These are phyloP conservation scores for Yamadazyma triangularis DNA, from an alignment of 1,139 yeast species.

Conservation along the genomic window DNA sequence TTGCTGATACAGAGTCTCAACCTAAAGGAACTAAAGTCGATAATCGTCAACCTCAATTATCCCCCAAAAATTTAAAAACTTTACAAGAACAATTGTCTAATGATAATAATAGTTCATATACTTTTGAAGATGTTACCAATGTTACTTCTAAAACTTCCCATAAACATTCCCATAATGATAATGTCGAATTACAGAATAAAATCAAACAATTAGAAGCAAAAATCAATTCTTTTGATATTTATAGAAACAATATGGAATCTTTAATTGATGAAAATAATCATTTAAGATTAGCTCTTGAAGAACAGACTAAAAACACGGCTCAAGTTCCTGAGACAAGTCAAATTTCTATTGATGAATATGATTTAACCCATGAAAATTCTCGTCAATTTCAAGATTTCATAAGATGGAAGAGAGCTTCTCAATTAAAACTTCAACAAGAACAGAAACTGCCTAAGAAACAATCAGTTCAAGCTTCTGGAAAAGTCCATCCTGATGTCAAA, in stretches of 20 bases:
- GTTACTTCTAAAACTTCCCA: background rate
- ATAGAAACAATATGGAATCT: constrained; percentile 10
- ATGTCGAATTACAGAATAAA: constrained; percentile 5
- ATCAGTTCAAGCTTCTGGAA: constrained; percentile 6
- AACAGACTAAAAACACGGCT: constrained; percentile 1
- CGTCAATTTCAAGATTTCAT: constrained; percentile 15
- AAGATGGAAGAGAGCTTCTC: constrained; percentile 39
- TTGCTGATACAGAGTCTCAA: background rate
- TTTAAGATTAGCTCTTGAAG: constrained; percentile 6
- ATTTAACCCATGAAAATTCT: constrained; percentile 19
- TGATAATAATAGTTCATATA: constrained; percentile 22
- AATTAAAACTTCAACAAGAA: constrained; percentile 21
- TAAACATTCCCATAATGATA: constrained; percentile 9
- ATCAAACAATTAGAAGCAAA: constrained; percentile 10
- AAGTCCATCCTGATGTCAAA: constrained; percentile 21
- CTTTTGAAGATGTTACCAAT: constrained; percentile 18
- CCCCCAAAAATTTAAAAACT: constrained; percentile 3
- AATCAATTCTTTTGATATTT: constrained; percentile 5
- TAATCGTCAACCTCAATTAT: background rate
- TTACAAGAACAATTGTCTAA: constrained; percentile 5
- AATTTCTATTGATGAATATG: constrained; percentile 16
- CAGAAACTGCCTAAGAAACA: too few species aligned
- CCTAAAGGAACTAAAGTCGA: constrained; percentile 1
- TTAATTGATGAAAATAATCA: constrained; percentile 11
- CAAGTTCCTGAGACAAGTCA: constrained; percentile 13